Percentiles rank a stretch among this genome's conserved stretches.
Conservation (phyloP, 768 basidiomycete species). For the Sutorius australiensis region DNA sequence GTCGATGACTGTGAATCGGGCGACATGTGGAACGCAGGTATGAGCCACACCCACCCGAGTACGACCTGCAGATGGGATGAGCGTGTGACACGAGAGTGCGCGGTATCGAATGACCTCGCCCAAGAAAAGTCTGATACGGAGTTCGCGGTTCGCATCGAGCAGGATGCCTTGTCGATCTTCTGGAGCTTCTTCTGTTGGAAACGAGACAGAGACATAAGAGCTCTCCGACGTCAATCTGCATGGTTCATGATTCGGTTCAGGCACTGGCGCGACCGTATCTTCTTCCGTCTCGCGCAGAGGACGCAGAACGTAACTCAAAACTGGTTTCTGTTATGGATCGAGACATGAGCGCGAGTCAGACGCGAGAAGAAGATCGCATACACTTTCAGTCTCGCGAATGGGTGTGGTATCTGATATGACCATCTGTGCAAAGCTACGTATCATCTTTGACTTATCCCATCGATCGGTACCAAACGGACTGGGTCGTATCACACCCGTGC, state of each 20-base stretch:
- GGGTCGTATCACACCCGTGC: slow-evolving; percentile 31
- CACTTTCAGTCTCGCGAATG: slow-evolving; percentile 1
- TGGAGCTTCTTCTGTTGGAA: slow-evolving; percentile 9
- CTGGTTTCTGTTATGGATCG: slow-evolving; percentile 34
- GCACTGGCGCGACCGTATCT: slow-evolving; percentile 35
- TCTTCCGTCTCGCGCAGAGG: slow-evolving; percentile 32
- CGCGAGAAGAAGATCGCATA: slow-evolving; percentile 2
- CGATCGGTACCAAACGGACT: slow-evolving; percentile 47
- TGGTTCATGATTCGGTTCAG: not conserved
- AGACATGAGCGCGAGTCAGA: not conserved
- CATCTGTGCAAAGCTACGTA: slow-evolving; percentile 67
- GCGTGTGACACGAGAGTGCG: not conserved
- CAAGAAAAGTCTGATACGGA: slow-evolving; percentile 68
- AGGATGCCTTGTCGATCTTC: slow-evolving; percentile 42
- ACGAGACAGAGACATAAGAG: slow-evolving; percentile 1
- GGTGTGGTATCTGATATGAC: slow-evolving; percentile 31
- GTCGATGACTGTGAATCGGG: slow-evolving; percentile 38
- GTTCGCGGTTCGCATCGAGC: slow-evolving; percentile 63
- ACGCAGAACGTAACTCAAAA: slow-evolving; percentile 42
- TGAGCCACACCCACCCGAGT: slow-evolving; percentile 85
- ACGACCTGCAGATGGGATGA: slow-evolving; percentile 45
- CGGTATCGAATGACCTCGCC: slow-evolving; percentile 49
- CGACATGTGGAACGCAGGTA: slow-evolving; percentile 78
- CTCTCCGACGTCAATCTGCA: not conserved
- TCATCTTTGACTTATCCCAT: slow-evolving; percentile 81